These are phyloP conservation scores for Suillus hirtellus DNA, from an alignment of 768 basidiomycete genomes.

Conservation along the genomic window DNA sequence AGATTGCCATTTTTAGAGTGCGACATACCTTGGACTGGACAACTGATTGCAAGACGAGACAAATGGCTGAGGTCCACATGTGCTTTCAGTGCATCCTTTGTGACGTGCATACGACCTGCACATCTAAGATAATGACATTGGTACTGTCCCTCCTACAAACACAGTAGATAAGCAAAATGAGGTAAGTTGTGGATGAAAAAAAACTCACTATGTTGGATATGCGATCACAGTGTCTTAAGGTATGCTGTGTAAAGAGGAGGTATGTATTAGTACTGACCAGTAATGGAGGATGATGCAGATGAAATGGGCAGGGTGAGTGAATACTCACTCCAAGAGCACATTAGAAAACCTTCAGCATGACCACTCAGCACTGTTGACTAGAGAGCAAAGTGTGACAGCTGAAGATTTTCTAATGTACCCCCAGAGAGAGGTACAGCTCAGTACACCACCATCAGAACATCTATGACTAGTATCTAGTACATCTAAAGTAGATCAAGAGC, in stretches of 20 bases:
- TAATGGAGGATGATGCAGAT: neutral
- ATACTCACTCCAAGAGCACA: conserved; percentile 17
- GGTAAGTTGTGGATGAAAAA: neutral
- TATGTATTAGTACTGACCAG: conserved; percentile 14
- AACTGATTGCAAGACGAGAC: conserved; percentile 28
- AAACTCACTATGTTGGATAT: conserved; percentile 19
- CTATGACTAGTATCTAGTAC: conserved; percentile 11
- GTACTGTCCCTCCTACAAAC: conserved; percentile 27
- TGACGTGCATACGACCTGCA: conserved; percentile 27
- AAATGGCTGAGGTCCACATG: conserved; percentile 34
- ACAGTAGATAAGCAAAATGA: neutral
- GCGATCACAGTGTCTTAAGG: conserved; percentile 26
- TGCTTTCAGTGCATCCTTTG: conserved; percentile 20
- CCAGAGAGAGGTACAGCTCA: conserved; percentile 7
- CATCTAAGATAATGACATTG: conserved; percentile 28
- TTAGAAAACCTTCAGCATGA: conserved; percentile 25
- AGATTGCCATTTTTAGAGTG: neutral
- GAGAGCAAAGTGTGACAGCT: conserved; percentile 15
- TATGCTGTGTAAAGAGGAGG: conserved; percentile 22
- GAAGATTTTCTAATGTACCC: conserved; percentile 16
- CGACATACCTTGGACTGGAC: conserved; percentile 28
- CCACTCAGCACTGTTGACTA: conserved; percentile 10
- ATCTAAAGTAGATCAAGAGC: conserved; percentile 9
- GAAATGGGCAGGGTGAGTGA: neutral
- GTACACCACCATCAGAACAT: conserved; percentile 6